These are phyloP conservation scores for Phanerochaete carnosa DNA, from an alignment of 768 basidiomycete species.

Conservation along the genomic window DNA sequence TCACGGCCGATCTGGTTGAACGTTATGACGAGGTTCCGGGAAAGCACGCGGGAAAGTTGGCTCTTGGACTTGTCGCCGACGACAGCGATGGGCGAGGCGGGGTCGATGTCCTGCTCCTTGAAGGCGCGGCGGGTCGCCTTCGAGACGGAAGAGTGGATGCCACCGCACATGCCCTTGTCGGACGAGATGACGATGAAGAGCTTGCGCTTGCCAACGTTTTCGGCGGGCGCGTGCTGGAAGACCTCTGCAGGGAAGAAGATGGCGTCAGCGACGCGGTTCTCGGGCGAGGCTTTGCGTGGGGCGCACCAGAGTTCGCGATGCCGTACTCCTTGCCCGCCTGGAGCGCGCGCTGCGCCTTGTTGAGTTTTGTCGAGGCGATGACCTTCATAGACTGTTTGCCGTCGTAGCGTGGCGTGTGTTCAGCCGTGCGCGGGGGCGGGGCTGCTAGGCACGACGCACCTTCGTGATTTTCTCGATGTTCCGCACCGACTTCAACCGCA, in stretches of 20 bases:
- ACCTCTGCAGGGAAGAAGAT: slow-evolving; percentile 56
- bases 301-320: slow-evolving; percentile 81
- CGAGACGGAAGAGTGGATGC: slow-evolving; percentile 96
- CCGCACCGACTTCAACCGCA: slow-evolving; percentile 91
- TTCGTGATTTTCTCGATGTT: slow-evolving; percentile 99
- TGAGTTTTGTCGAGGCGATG: slow-evolving; percentile 96
- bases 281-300: not conserved
- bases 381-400: slow-evolving; percentile 89
- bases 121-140: slow-evolving; percentile 82
- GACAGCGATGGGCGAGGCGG: slow-evolving; percentile 73
- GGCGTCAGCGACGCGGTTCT: not conserved
- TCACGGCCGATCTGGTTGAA: slow-evolving; percentile 99
- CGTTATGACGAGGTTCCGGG: slow-evolving; percentile 69
- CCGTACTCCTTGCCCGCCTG: slow-evolving; percentile 89
- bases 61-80: slow-evolving; percentile 97
- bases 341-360: slow-evolving; percentile 95
- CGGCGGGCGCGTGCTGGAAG: slow-evolving; percentile 73
- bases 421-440: not conserved
- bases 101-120: slow-evolving; percentile 49
- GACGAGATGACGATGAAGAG: slow-evolving; percentile 95
- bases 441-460: slow-evolving; percentile 39
- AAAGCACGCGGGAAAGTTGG: slow-evolving; percentile 71
- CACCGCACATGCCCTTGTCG: slow-evolving; percentile 99
- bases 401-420: not conserved
- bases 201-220: slow-evolving; percentile 67